A percentile compares a stretch with the other conserved stretches of the same genome.
Conservation (phyloP, 129 eudicot genomes). For the Pittosporum tobira region DNA sequence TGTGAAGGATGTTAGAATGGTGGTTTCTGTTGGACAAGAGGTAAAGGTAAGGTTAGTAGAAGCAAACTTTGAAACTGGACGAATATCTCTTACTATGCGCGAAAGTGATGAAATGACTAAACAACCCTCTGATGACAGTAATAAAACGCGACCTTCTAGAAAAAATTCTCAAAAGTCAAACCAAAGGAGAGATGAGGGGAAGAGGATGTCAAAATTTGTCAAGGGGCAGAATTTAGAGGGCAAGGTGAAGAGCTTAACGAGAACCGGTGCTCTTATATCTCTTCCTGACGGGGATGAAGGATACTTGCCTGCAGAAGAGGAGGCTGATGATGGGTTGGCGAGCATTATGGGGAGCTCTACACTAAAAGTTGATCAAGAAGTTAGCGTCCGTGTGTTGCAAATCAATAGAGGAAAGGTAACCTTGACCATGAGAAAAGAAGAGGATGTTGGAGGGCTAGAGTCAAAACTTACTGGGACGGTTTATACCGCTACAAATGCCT, state of each 20-base stretch:
- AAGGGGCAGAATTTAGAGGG: constrained; percentile 86
- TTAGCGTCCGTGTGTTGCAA: constrained; percentile 74
- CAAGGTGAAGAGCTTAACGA: constrained; percentile 65
- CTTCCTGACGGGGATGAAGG: constrained; percentile 96
- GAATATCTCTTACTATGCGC: constrained; percentile 87
- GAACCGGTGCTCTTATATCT: constrained; percentile 77
- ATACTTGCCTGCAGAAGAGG: constrained; percentile 76
- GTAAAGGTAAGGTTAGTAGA: constrained; percentile 74
- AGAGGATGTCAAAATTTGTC: constrained; percentile 55
- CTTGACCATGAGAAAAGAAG: constrained; percentile 78
- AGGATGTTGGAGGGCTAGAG: constrained; percentile 34
- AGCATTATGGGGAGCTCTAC: constrained; percentile 51
- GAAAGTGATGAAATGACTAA: constrained; percentile 34
- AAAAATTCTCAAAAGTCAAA: constrained; percentile 26
- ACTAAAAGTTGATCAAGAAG: constrained; percentile 72
- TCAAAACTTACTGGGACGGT: constrained; percentile 44
- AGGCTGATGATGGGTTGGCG: constrained; percentile 60
- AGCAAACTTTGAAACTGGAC: constrained; percentile 55
- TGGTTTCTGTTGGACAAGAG: constrained; percentile 80
- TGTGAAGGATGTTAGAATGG: constrained; percentile 66
- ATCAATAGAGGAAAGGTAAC: constrained; percentile 63
- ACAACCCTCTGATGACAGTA: constrained; percentile 24
- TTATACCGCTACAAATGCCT: constrained; percentile 59
- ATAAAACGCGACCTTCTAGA: constrained; percentile 36
- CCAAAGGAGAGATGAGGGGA: no score